Evolutionary conservation across 2,329 filamentous ascomycete species (phyloP).

Genomic region (Nothophoma quercina): DNA sequence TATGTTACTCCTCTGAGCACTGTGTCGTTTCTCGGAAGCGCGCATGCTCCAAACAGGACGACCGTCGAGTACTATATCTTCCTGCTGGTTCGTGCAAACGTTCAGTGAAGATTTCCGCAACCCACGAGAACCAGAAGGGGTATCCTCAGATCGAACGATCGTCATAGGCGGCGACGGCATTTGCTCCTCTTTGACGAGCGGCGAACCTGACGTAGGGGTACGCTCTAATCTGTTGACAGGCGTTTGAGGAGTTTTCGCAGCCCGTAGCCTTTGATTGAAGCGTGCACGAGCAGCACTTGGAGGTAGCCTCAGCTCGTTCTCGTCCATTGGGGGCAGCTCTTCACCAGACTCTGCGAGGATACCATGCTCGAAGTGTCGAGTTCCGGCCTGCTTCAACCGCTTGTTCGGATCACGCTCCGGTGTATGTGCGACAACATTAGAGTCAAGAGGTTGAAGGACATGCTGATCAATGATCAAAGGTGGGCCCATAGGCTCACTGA

Average conservation of each 20-base stretch:
- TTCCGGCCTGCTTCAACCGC: conserved; percentile 22
- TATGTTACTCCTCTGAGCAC: conserved; percentile 11
- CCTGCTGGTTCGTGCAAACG: conserved; percentile 8
- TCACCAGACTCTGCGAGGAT: conserved; percentile 41
- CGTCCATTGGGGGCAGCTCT: conserved; percentile 22
- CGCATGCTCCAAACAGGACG: conserved; percentile 36
- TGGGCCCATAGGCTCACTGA: conserved; percentile 29
- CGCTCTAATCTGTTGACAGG: conserved; percentile 19
- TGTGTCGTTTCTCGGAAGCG: conserved; percentile 19
- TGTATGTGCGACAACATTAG: conserved; percentile 29
- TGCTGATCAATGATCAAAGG: conserved; percentile 1
- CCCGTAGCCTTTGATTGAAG: conserved; percentile 33
- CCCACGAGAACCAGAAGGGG: conserved; percentile 4
- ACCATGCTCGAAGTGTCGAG: conserved; percentile 20
- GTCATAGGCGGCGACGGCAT: conserved; percentile 20
- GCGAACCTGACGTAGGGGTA: conserved; percentile 17
- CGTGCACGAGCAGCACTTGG: conserved; percentile 35
- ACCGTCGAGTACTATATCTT: conserved; percentile 20
- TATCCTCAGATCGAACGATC: conserved; percentile 11
- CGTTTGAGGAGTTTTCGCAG: conserved; percentile 20
- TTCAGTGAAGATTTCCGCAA: conserved; percentile 8
- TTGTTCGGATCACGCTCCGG: conserved; percentile 29
- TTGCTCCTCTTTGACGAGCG: conserved; percentile 27
- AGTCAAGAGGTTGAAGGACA: conserved; percentile 35
- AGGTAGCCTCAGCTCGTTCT: conserved; percentile 23